A percentile compares a stretch with the other conserved stretches of the same genome.
Evolutionary conservation across 768 basidiomycete species (phyloP).

Genomic region (Xerocomus brunneocitrinus): DNA sequence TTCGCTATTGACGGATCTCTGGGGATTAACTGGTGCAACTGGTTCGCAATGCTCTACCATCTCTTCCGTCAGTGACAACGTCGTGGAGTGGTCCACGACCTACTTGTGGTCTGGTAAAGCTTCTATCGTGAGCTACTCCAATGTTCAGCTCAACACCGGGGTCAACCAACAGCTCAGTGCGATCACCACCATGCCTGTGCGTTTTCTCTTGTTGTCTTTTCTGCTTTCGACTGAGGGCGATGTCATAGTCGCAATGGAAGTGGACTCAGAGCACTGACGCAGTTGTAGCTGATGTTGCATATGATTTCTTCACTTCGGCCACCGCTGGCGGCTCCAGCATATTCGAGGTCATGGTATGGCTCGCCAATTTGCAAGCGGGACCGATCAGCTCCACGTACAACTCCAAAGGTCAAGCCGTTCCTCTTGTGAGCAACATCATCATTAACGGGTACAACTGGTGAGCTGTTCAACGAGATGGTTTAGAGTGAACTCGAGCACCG

Average conservation of each 20-base stretch:
- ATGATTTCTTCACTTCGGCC: conserved; percentile 58
- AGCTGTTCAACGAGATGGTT: not conserved
- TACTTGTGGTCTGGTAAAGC: conserved; percentile 52
- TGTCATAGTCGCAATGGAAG: conserved; percentile 45
- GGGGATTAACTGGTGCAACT: conserved; percentile 36
- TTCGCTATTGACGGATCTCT: conserved; percentile 47
- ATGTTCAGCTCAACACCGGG: conserved; percentile 47
- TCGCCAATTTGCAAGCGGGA: conserved; percentile 51
- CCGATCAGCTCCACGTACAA: conserved; percentile 54
- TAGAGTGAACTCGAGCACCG: not conserved
- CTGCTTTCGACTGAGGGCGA: not conserved
- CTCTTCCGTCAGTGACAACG: conserved; percentile 38
- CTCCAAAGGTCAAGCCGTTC: conserved; percentile 39
- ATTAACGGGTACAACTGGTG: conserved; percentile 52
- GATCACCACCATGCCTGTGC: conserved; percentile 53
- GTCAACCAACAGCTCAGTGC: conserved; percentile 51
- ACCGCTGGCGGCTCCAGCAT: conserved; percentile 42
- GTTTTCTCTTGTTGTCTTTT: conserved; percentile 10
- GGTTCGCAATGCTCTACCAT: conserved; percentile 52
- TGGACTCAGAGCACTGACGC: conserved; percentile 47
- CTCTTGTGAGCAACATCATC: conserved; percentile 38
- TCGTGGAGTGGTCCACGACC: conserved; percentile 46
- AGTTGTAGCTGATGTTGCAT: conserved; percentile 54
- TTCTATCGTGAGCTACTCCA: conserved; percentile 59
- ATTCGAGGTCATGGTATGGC: conserved; percentile 62